Conservation (phyloP, 192 early-diverging fungal species). For the Linnemannia schmuckeri region DNA sequence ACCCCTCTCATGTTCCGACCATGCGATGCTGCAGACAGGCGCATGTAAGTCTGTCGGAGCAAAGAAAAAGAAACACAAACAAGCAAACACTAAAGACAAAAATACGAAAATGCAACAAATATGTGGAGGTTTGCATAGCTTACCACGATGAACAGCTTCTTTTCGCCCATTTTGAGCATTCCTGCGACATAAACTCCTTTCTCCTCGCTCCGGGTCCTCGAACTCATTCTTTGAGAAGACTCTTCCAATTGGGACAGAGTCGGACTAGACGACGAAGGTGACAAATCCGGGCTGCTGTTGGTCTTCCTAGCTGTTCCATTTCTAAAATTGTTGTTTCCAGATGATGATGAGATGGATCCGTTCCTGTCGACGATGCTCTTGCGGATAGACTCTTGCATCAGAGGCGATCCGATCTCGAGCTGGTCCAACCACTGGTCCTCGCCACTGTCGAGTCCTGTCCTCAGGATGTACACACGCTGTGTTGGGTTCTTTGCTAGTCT, state of each 20-base stretch:
- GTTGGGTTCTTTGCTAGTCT: conserved; percentile 48
- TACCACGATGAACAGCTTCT: conserved; percentile 60
- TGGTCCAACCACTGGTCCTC: conserved; percentile 52
- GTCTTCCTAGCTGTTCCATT: not conserved
- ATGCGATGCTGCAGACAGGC: not conserved
- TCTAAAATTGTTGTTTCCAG: not conserved
- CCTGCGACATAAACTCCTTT: conserved; percentile 51
- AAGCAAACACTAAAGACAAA: not conserved
- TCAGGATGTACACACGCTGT: conserved; percentile 54
- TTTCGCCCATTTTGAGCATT: conserved; percentile 59
- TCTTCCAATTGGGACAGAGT: not conserved
- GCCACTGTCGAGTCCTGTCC: conserved; percentile 42
- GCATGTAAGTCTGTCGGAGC: not conserved
- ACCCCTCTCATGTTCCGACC: not conserved
- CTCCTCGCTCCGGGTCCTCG: conserved; percentile 36
- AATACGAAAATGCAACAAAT: conserved; percentile 6
- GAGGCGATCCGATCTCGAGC: conserved; percentile 33
- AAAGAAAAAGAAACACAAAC: not conserved
- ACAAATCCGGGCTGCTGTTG: not conserved
- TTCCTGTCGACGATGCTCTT: conserved; percentile 26
- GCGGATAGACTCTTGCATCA: conserved; percentile 28
- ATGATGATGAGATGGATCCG: not conserved
- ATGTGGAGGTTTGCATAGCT: not conserved
- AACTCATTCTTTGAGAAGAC: not conserved
- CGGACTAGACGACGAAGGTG: not conserved